Percentiles rank a stretch among this genome's conserved stretches.
Evolutionary conservation across 2,329 filamentous ascomycete genomes (phyloP).

Genomic region (Nothopassalora personata): DNA sequence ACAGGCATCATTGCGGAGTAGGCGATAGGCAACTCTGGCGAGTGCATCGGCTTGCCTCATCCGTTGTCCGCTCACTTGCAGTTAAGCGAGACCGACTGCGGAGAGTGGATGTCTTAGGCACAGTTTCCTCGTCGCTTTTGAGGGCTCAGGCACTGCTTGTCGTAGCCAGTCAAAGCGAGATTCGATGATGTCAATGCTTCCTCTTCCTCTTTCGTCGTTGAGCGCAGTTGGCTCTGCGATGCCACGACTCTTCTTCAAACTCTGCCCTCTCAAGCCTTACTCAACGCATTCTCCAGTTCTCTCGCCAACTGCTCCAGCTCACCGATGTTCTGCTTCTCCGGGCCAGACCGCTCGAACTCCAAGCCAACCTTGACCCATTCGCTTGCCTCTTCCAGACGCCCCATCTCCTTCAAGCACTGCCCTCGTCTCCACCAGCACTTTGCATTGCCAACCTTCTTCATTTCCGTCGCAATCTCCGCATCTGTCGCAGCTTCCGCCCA

Average conservation of each 20-base stretch:
- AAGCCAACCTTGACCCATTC: constrained; percentile 71
- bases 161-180: no score
- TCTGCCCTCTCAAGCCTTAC: constrained; percentile 3
- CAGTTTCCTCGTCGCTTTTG: neutral
- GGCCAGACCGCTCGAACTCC: constrained; percentile 50
- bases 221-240: neutral
- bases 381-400: constrained; percentile 71
- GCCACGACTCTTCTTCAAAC: no score
- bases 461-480: constrained; percentile 81
- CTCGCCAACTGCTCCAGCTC: constrained; percentile 28
- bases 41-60: neutral
- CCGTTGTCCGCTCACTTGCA: neutral
- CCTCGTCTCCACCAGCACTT: constrained; percentile 94
- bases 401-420: constrained; percentile 86
- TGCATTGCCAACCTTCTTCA: constrained; percentile 77
- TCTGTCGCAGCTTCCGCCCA: constrained; percentile 88
- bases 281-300: constrained; percentile 24
- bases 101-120: neutral
- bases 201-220: neutral
- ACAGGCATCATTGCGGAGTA: neutral
- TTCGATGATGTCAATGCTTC: neutral
- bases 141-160: no score
- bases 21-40: neutral
- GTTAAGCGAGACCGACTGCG: neutral
- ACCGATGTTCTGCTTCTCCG: constrained; percentile 27